Base-by-base conservation (phyloP, 2,329 filamentous ascomycete genomes). In the Harringtonia aguacate region DNA sequence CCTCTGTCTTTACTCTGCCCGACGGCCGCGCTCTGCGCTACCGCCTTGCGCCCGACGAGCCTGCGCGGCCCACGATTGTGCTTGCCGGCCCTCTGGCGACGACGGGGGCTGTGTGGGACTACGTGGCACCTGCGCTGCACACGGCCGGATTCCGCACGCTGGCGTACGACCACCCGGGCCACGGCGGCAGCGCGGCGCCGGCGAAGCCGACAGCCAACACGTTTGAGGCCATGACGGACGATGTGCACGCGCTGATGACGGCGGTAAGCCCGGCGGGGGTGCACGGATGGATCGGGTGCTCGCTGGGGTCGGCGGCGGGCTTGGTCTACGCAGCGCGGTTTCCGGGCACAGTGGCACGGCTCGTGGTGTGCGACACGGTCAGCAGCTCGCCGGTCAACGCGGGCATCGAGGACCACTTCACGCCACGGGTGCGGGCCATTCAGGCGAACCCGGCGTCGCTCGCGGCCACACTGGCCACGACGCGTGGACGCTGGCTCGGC, bases 231-330 rank as follows among this genome's bases (percentile, higher is more conserved):
- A 58, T 69, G 44, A 59, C 61, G 4, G 57, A 60, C 22, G 64
- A 68, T 36, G 60, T 67, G 0, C 41, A 52, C 30, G 44, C 53
- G 10, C 56, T 69, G 8, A 47, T 69, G 1, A 31, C 47, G 2
- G 45, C 56, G 6, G 52, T 64, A 1, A 49, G 48, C 4, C 56
- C 62, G 17, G 42, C 43, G 4, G 55, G 47, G 8, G 35, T 66
- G 2, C 52, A 62, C 43, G 58, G 60, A 7, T 69, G 65, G 65
- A 55, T 70, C 15, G 67, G 66, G 3, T 63, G 68, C 7, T 69
- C 66, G 14, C 66, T 70, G 58, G 67, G 67, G 20, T 66, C 63
- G 1, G 58, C 65, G 0, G 62, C 58, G 0, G 62, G 62, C 17
- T 52, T 67, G 24, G 58, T 60, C 37, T 70, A 67, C 47, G 56